A percentile compares a stretch with the other conserved stretches of the same genome.
Conservation (phyloP, 177 flowering plant species). For the Vitis hybrid region DNA sequence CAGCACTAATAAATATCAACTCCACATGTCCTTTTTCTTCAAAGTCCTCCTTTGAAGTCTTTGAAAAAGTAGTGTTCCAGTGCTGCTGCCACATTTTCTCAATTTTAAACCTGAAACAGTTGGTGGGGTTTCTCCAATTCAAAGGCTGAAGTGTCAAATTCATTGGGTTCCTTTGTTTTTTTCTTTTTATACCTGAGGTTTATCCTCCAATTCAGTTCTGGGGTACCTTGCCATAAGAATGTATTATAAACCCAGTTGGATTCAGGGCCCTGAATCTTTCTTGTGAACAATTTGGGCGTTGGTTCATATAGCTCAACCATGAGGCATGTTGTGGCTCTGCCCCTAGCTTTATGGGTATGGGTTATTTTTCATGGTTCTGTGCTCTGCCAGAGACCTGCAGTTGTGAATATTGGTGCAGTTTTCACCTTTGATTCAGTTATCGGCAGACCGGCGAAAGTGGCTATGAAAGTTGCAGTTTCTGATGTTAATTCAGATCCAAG, state of each 20-base stretch:
- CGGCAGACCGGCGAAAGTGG: constrained; percentile 69
- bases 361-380: constrained; percentile 23
- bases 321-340: constrained; percentile 17
- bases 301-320: constrained; percentile 15
- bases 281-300: neutral
- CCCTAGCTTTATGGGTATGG: constrained; percentile 25
- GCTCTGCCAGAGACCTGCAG: constrained; percentile 35
- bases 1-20: no score
- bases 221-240: no score
- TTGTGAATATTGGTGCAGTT: constrained; percentile 70
- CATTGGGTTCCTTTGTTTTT: no score
- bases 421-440: constrained; percentile 68
- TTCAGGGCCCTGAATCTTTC: neutral
- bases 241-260: neutral
- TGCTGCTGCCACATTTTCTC: no score
- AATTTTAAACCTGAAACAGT: no score
- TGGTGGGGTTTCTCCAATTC: no score
- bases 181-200: no score
- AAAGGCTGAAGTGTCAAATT: no score
- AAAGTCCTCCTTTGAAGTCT: no score
- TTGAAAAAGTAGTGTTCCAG: no score
- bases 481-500: constrained; percentile 59
- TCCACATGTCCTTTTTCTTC: no score
- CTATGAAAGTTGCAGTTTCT: constrained; percentile 56
- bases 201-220: no score